Conservation (phyloP, 1,284 basidiomycete genomes). For the Heterobasidion occidentale region DNA sequence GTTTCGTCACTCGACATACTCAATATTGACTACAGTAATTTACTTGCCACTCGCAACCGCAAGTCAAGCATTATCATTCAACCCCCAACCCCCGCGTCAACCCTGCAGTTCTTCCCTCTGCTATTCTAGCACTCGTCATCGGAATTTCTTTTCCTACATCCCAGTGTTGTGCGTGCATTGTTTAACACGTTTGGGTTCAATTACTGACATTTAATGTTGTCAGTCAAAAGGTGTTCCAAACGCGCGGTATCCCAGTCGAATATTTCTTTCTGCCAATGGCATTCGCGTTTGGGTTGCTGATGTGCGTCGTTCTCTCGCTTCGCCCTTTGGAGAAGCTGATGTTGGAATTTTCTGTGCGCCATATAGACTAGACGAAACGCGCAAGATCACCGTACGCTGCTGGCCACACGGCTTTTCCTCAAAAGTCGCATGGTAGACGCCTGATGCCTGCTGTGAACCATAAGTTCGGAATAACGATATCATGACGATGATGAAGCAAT, state of each 20-base stretch:
- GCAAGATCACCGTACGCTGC: too few relatives aligned
- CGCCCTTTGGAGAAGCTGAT: neutral
- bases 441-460: too few relatives aligned
- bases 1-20: constrained; percentile 9
- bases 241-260: constrained; percentile 26
- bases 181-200: neutral
- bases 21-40: constrained; percentile 27
- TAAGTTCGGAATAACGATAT: too few relatives aligned
- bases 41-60: constrained; percentile 41
- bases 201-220: constrained; percentile 7
- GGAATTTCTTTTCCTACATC: constrained; percentile 48
- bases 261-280: constrained; percentile 40
- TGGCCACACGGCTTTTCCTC: too few relatives aligned
- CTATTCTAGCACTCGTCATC: constrained; percentile 33
- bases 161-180: constrained; percentile 24
- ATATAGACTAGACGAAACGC: too few relatives aligned
- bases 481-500: too few relatives aligned
- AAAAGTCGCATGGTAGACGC: too few relatives aligned
- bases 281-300: constrained; percentile 26
- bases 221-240: neutral
- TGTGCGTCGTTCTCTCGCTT: constrained; percentile 12
- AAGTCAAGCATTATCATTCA: constrained; percentile 34
- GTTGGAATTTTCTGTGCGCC: neutral
- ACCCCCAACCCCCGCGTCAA: constrained; percentile 33
- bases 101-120: constrained; percentile 38